Evolutionary conservation across 2,329 filamentous ascomycete genomes (phyloP).

Genomic region (Rhexocercosporidium sp.): DNA sequence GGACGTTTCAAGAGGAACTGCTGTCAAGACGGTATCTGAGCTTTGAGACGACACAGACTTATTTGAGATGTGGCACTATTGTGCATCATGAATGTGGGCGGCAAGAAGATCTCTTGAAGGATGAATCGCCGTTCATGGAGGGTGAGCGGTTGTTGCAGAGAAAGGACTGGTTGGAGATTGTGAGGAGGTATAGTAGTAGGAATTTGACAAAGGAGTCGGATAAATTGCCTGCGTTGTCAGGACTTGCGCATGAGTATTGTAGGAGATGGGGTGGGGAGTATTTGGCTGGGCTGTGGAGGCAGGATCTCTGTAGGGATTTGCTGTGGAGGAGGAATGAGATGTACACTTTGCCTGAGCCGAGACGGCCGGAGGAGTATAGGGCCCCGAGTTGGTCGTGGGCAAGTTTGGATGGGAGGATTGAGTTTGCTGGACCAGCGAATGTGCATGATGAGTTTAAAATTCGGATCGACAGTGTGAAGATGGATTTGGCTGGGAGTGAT

Average conservation of each 20-base stretch:
- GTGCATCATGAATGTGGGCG: slow-evolving; percentile 4
- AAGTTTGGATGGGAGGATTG: slow-evolving; percentile 2
- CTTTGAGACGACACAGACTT: slow-evolving; percentile 1
- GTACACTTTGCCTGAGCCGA: not conserved
- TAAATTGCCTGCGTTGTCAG: slow-evolving; percentile 13
- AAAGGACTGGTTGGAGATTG: slow-evolving; percentile 11
- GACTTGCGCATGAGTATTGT: slow-evolving; percentile 8
- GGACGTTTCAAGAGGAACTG: slow-evolving; percentile 11
- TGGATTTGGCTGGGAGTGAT: not conserved
- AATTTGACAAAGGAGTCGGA: slow-evolving; percentile 5
- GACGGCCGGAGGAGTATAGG: not conserved
- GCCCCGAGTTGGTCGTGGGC: slow-evolving; percentile 17
- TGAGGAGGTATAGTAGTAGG: slow-evolving; percentile 2
- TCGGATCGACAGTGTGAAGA: not conserved
- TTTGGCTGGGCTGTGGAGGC: slow-evolving; percentile 12
- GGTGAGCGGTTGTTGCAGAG: not conserved
- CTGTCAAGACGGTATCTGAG: slow-evolving; percentile 1
- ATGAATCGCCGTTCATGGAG: slow-evolving; percentile 5
- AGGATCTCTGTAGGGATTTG: not conserved
- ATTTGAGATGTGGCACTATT: slow-evolving; percentile 6
- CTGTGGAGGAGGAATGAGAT: not conserved
- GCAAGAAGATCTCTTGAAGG: not conserved
- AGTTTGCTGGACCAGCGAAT: not conserved
- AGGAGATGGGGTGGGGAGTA: slow-evolving; percentile 2
- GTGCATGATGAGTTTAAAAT: not conserved